Conservation (phyloP, 768 basidiomycete genomes). For the Pleurotus sapidus region DNA sequence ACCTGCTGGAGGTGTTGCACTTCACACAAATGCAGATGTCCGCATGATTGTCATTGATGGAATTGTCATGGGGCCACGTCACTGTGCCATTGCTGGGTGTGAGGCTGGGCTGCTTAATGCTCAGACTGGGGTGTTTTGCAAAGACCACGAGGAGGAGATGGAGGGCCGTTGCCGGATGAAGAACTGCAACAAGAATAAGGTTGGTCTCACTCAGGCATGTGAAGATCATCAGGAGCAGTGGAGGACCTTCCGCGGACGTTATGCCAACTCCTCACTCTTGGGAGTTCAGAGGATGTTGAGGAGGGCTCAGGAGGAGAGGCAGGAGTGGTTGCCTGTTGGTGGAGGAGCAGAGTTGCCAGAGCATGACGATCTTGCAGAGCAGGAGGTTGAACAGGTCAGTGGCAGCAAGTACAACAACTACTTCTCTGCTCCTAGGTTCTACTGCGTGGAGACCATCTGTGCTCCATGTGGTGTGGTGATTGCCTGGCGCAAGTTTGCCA, state of each 20-base stretch:
- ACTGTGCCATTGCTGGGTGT: conserved; percentile 11
- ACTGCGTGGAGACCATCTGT: conserved; percentile 10
- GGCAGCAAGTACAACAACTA: conserved; percentile 22
- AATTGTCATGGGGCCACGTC: conserved; percentile 12
- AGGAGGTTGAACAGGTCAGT: conserved; percentile 7
- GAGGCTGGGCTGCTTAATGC: neutral
- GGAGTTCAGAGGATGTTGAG: neutral
- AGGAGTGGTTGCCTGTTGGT: neutral
- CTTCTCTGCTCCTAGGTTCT: conserved; percentile 16
- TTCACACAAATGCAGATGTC: neutral
- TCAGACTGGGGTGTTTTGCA: conserved; percentile 4
- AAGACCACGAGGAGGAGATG: neutral
- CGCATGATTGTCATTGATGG: conserved; percentile 13
- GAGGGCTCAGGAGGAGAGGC: neutral
- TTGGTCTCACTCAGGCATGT: neutral
- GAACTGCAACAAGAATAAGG: neutral
- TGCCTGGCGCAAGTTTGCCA: conserved; percentile 26
- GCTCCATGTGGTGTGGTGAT: conserved; percentile 21
- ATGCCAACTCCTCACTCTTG: neutral
- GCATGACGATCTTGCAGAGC: neutral
- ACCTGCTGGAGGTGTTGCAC: neutral
- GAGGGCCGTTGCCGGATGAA: conserved; percentile 7
- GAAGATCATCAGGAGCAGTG: conserved; percentile 2
- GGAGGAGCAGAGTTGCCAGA: conserved; percentile 11
- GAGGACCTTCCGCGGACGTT: neutral